Base-by-base conservation (phyloP, 2,329 filamentous ascomycete species). In the Penicillium corylophilum region DNA sequence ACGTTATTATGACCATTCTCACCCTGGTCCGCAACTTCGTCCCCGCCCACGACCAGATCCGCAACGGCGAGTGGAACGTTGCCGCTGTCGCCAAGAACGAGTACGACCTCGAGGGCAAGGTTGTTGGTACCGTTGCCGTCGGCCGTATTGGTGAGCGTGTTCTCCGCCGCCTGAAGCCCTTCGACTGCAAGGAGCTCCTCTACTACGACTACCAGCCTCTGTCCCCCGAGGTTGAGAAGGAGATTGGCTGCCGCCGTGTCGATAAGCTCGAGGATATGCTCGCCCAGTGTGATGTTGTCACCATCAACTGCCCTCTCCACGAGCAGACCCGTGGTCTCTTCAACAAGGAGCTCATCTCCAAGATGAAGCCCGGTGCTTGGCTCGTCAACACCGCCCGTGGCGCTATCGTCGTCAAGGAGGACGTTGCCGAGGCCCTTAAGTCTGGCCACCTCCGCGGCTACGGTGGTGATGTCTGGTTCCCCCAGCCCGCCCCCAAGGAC, bases 121-220 rank as follows among this genome's bases (percentile, higher is more conserved):
- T 95, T 44, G 94, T 99, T 65, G 94, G 94, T 69, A 99, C 94
- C 71, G 94, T 99, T 53, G 94, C 89, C 69, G 92, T 97, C 57
- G 94, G 94, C 74, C 90, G 94, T 73, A 99, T 99, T 68, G 94
- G 94, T 69, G 92, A 97, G 86, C 92, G 94, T 78, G 94, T 99
- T 53, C 85, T 99, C 65, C 89, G 93, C 75, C 87, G 94, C 63
- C 87, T 99, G 68, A 95, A 95, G 86, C 81, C 92, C 63, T 99
- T 99, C 72, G 93, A 96, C 82, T 99, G 94, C 90, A 96, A 96
- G 87, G 93, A 97, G 83, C 85, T 99, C 45, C 85, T 97, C 60
- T 99, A 99, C 89, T 97, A 89, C 74, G 94, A 99, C 81, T 99
- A 99, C 88, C 94, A 99, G 83, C 91, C 93, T 46, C 82, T 99